Evolutionary conservation across 805 yeast species (phyloP).

Genomic region (Metschnikowia lunata): DNA sequence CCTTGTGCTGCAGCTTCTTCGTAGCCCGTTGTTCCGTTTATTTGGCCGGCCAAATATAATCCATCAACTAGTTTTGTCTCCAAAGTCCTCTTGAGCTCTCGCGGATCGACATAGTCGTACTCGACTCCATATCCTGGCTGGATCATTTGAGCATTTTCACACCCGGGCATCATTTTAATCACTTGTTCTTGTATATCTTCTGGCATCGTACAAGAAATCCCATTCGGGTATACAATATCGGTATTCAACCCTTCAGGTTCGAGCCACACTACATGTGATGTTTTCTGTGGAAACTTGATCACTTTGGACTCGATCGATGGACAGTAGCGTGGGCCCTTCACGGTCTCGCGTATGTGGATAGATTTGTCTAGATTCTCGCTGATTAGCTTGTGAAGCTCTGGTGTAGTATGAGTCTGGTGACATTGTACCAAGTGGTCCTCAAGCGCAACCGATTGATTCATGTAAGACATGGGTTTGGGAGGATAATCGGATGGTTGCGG

Average conservation of each 20-base stretch:
- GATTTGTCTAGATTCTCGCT: constrained; percentile 71
- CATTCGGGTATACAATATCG: constrained; percentile 91
- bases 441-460: constrained; percentile 66
- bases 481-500: constrained; percentile 77
- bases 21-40: constrained; percentile 97
- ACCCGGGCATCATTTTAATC: constrained; percentile 77
- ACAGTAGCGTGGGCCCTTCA: constrained; percentile 95
- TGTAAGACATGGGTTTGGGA: constrained; percentile 85
- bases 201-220: constrained; percentile 95
- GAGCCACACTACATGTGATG: constrained; percentile 81
- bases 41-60: constrained; percentile 89
- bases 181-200: constrained; percentile 79
- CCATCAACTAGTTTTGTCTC: constrained; percentile 82
- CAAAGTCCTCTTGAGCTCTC: constrained; percentile 70
- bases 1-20: constrained; percentile 99
- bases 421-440: constrained; percentile 59
- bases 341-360: constrained; percentile 88
- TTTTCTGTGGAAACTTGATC: constrained; percentile 71
- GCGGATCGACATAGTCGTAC: constrained; percentile 92
- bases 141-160: constrained; percentile 79
- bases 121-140: constrained; percentile 99
- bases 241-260: constrained; percentile 94
- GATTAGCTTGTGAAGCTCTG: constrained; percentile 65
- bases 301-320: constrained; percentile 94
- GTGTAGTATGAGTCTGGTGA: constrained; percentile 74